These are phyloP conservation scores for Penicillium tannophilum DNA, from an alignment of 495 filamentous ascomycete species.

Conservation along the genomic window DNA sequence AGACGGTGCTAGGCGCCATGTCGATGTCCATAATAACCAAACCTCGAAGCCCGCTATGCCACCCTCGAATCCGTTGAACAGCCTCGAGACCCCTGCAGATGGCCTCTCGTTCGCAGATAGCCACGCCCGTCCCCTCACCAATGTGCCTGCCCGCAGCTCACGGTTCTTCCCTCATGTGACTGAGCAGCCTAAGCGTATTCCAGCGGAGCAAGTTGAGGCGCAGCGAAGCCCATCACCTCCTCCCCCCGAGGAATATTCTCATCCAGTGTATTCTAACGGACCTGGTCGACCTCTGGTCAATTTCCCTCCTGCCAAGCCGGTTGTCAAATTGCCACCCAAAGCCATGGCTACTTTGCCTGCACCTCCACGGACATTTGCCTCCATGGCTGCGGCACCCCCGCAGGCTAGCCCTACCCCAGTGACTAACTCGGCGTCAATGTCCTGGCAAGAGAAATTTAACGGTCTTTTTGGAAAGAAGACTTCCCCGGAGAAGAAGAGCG, in stretches of 20 bases:
- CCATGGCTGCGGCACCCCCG: constrained; percentile 52
- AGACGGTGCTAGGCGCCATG: constrained; percentile 1
- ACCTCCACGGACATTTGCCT: constrained; percentile 55
- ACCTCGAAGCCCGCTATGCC: neutral
- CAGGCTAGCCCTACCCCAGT: constrained; percentile 15
- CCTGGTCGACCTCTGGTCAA: constrained; percentile 65
- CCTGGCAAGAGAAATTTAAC: constrained; percentile 78
- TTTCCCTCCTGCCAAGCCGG: constrained; percentile 65
- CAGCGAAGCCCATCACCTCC: constrained; percentile 62
- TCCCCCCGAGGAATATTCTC: constrained; percentile 67
- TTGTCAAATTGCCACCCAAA: constrained; percentile 71
- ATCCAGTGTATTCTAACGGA: constrained; percentile 72
- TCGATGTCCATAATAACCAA: neutral
- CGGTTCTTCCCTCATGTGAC: constrained; percentile 69
- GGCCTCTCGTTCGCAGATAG: constrained; percentile 40
- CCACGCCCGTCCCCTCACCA: constrained; percentile 38
- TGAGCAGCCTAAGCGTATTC: constrained; percentile 42
- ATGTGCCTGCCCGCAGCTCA: constrained; percentile 54
- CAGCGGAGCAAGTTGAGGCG: constrained; percentile 32
- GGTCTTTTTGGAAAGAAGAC: constrained; percentile 65
- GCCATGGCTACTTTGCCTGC: constrained; percentile 44
- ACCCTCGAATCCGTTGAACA: constrained; percentile 35
- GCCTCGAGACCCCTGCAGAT: constrained; percentile 40
- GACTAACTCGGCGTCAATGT: constrained; percentile 34
- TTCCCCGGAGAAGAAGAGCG: constrained; percentile 52